A percentile compares a stretch with the other conserved stretches of the same genome.
Conservation (phyloP, 2,329 filamentous ascomycete species). For the Iodosphaeria phyllophila region DNA sequence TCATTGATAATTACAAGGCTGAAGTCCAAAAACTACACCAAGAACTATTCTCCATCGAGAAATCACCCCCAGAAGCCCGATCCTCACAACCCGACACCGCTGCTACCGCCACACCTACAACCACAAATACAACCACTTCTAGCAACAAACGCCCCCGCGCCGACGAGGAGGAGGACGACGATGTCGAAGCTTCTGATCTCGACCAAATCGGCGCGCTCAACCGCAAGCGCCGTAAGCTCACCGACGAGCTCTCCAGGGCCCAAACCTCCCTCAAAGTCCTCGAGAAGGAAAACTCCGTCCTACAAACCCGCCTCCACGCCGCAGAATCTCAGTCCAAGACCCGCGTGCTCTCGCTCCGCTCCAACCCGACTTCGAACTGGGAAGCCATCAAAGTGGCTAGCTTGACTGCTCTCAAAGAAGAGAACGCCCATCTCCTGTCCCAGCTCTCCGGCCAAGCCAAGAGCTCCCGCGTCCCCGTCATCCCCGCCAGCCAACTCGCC, state of each 20-base stretch:
- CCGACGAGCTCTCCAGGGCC: constrained; percentile 23
- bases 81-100: constrained; percentile 13
- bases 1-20: constrained; percentile 70
- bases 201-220: constrained; percentile 66
- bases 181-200: constrained; percentile 33
- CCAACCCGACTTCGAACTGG: constrained; percentile 78
- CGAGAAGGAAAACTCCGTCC: constrained; percentile 49
- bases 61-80: too few species aligned
- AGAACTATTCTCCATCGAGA: constrained; percentile 52
- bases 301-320: constrained; percentile 55
- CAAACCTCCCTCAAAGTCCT: constrained; percentile 58
- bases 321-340: constrained; percentile 52
- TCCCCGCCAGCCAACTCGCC: constrained; percentile 61
- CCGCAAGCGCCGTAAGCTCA: constrained; percentile 62
- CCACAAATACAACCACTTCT: constrained; percentile 16
- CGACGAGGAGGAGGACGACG: too few species aligned
- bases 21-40: constrained; percentile 60
- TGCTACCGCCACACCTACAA: constrained; percentile 17
- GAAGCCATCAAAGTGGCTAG: constrained; percentile 74
- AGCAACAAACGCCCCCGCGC: constrained; percentile 48
- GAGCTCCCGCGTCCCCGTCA: constrained; percentile 31
- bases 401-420: constrained; percentile 56
- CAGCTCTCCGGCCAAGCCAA: constrained; percentile 39
- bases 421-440: constrained; percentile 67
- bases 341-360: constrained; percentile 67